Base-by-base conservation (phyloP, 1,139 yeast genomes). In the Ogataea hybrid region DNA sequence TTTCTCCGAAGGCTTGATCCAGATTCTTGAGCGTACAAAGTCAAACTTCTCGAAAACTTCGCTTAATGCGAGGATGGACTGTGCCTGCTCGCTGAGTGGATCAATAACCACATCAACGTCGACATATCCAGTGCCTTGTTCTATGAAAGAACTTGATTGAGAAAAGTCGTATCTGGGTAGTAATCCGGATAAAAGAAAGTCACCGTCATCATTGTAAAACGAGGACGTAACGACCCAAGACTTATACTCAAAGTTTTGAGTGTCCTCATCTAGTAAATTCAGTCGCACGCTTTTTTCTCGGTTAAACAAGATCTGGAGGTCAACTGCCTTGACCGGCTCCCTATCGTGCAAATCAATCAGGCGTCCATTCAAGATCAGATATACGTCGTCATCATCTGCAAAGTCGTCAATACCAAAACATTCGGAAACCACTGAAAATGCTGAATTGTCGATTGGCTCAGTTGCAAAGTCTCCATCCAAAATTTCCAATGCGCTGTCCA, bases 21-120 rank as follows among this genome's bases (percentile, higher is more conserved):
- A 58, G 0, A 90, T 63, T 29, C 73, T 71, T 9, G 84, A 59
- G 28, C 76, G 72, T 3, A 80, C 66, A 56, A 73, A 76, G 1
- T 62, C 63, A 45, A 63, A 28, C 62, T 63, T 9, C 69, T 69
- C 47, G 10, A 62, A 49, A 9, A 61, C 10, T 2, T 48, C 39
- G 4, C 79, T 61, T 15, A 83, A 58, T 0, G 81, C 65, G 0
- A 84, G 53, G 17, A 80, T 56, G 41, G 76, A 77, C 55, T 87
- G 97, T 0, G 95, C 75, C 18, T 67, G 57, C 50, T 84, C 88
- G 44, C 77, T 75, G 5, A 81, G 60, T 1, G 97, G 97, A 59
- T 92, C 90, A 31, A 86, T 53, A 2, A 85, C 65, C 1, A 84
- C 67, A 6, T 77, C 62, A 3, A 90, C 57, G 46, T 81, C 82